A percentile compares a stretch with the other conserved stretches of the same genome.
Evolutionary conservation across 208 protist genomes (phyloP).

Genomic region (Leptomonas seymouri): DNA sequence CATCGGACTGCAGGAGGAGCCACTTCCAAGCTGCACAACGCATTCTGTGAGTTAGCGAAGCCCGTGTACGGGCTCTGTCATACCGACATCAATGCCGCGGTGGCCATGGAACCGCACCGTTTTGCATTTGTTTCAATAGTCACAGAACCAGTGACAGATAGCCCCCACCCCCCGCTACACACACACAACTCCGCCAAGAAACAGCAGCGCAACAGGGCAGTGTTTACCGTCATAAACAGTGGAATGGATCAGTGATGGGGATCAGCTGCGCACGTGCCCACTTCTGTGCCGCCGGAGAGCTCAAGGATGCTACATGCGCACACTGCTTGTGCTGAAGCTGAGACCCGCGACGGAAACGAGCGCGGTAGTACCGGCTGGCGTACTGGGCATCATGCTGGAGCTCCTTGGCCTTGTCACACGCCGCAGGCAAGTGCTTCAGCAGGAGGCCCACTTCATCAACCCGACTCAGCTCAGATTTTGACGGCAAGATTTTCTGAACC

Average conservation of each 20-base stretch:
- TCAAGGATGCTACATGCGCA: background rate
- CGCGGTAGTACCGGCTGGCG: constrained; percentile 70
- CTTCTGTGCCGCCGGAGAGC: constrained; percentile 28
- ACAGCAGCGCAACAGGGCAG: no score
- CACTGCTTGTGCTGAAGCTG: constrained; percentile 50
- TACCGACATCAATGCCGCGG: no score
- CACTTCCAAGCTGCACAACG: no score
- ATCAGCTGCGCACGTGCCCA: constrained; percentile 31
- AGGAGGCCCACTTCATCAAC: constrained; percentile 56
- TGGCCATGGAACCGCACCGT: no score
- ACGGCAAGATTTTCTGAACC: constrained; percentile 30
- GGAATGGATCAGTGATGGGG: constrained; percentile 29
- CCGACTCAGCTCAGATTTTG: constrained; percentile 22
- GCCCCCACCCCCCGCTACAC: no score
- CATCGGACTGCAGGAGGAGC: no score
- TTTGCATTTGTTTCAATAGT: no score
- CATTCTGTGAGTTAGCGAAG: no score
- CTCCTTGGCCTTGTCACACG: constrained; percentile 57
- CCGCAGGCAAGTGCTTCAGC: constrained; percentile 49
- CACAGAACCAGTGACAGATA: no score
- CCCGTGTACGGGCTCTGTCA: no score
- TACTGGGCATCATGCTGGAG: constrained; percentile 48
- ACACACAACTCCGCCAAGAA: no score
- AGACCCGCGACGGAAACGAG: constrained; percentile 52
- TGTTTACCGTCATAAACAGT: constrained; percentile 7